phyloP scores from a whole-genome alignment of 1,139 yeast species.

The Suhomyces chickasaworum region DNA sequence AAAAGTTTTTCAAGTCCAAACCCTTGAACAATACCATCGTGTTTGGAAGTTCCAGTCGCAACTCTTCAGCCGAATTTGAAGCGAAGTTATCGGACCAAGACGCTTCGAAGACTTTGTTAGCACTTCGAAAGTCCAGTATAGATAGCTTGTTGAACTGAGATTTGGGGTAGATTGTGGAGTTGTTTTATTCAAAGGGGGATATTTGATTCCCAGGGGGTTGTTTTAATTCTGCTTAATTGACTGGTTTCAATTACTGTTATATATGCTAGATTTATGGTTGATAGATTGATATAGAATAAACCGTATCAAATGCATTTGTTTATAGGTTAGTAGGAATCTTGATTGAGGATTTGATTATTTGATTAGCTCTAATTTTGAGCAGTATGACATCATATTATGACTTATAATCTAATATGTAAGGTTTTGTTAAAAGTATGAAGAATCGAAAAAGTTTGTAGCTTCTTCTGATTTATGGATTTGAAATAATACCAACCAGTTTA shows the following conservation, averaged over 20 bases:
- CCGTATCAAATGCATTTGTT: background rate
- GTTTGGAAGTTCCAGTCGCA: slow-evolving; percentile 13
- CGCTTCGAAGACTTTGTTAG: slow-evolving; percentile 46
- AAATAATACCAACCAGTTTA: no score
- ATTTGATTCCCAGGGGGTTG: no score
- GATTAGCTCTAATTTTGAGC: background rate
- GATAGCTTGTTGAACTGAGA: slow-evolving; percentile 42
- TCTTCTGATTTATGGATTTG: no score
- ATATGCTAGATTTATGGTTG: slow-evolving; percentile 2
- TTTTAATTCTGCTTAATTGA: slow-evolving; percentile 9
- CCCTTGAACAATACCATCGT: slow-evolving; percentile 25
- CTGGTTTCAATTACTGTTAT: slow-evolving; percentile 6
- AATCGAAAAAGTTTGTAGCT: no score
- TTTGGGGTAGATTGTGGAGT: no score
- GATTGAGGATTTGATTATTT: no score
- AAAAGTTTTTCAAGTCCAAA: slow-evolving; percentile 29
- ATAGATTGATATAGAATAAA: background rate
- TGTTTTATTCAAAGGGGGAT: no score
- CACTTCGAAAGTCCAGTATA: slow-evolving; percentile 47
- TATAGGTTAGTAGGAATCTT: no score
- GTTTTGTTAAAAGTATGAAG: no score
- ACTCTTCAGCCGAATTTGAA: slow-evolving; percentile 16
- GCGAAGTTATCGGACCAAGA: slow-evolving; percentile 30
- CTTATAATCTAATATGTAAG: no score
- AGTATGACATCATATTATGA: background rate